Percentiles rank a stretch among this genome's conserved stretches.
These are phyloP conservation scores for Pilatotrama ljubarskyi DNA, from an alignment of 768 basidiomycete genomes.

Conservation along the genomic window DNA sequence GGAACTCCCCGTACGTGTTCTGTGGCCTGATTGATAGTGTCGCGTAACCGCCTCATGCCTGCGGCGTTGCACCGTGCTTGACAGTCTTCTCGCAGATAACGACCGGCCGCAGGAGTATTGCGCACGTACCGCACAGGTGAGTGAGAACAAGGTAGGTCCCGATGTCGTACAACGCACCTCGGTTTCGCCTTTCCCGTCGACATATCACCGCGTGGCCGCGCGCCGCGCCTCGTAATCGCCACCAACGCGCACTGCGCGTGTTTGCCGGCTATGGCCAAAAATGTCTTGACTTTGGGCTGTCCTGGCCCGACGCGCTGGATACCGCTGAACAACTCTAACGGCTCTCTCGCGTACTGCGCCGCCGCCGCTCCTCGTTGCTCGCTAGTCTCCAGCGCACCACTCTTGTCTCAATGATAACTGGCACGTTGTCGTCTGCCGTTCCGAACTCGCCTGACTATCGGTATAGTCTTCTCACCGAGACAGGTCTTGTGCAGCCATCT, in stretches of 20 bases:
- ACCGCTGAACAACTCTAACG: conserved; percentile 12
- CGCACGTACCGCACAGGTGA: conserved; percentile 8
- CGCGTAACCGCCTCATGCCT: conserved; percentile 9
- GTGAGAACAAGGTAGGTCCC: conserved; percentile 9
- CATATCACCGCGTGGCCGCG: conserved; percentile 8
- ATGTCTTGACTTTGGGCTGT: background rate
- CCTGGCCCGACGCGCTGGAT: conserved; percentile 9
- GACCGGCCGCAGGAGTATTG: background rate
- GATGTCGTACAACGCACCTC: conserved; percentile 10
- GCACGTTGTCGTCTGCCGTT: conserved; percentile 11
- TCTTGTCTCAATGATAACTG: background rate
- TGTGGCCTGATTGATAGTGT: conserved; percentile 5
- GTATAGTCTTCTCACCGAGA: conserved; percentile 1
- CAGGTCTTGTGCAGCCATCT: background rate
- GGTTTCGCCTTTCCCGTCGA: background rate
- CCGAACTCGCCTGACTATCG: conserved; percentile 4
- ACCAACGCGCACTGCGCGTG: conserved; percentile 14
- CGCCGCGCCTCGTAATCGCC: conserved; percentile 9
- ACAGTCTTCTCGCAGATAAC: conserved; percentile 10
- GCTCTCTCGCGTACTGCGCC: conserved; percentile 7
- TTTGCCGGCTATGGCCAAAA: background rate
- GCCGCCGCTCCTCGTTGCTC: conserved; percentile 17
- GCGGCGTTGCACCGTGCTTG: background rate
- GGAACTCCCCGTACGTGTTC: conserved; percentile 3
- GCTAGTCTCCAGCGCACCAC: conserved; percentile 9